Evolutionary conservation across 768 basidiomycete genomes (phyloP), one percentile per base, ranked within the genome.

Genomic region (Megacollybia marginata): DNA sequence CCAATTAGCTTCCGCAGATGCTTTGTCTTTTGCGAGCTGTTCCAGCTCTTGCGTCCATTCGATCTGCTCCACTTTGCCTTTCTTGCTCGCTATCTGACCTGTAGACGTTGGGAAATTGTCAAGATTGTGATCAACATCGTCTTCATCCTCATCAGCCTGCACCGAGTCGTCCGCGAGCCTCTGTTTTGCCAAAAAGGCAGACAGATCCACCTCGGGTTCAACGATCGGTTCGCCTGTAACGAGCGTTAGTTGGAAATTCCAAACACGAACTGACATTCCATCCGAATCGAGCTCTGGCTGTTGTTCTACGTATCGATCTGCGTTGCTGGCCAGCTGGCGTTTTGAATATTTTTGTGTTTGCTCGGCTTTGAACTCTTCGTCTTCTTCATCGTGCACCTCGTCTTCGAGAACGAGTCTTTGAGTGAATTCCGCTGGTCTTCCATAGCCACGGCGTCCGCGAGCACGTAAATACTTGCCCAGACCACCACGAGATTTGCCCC

Each of bases 391-490:
- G 7, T 56, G 57, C 13, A 62, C 60, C 61, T 88, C 87, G 13
- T 69, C 82, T 52, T 83, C 83, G 4, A 88, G 69, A 7, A 82
- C 45, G 8, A 86, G 68, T 5, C 82, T 78, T 57, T 73, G 68
- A n/a, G 65, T 59, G 61, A 85, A 88, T 56, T 79, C 80, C 47
- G 86, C 84, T 5, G 81, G 80, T 34, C 83, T 80, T 1, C 84
- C 82, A 9, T 57, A 56, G 20, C 51, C 55, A 1, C 82, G 75
- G 23, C 75, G 68, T 4, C 82, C 82, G 40, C 82, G 67, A 10
- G 87, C 83, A 23, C 86, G 79, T 16, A 88, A 71, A 58, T 83
- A 85, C 65, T 88, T 89, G 0, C 86, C 86, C 3, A 80, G 66
- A 2, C 85, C 84, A 1, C 86, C 85, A 47, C 84, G 74, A 47